Evolutionary conservation across 2,329 filamentous ascomycete species (phyloP).

Genomic region (Shiraia sp.): DNA sequence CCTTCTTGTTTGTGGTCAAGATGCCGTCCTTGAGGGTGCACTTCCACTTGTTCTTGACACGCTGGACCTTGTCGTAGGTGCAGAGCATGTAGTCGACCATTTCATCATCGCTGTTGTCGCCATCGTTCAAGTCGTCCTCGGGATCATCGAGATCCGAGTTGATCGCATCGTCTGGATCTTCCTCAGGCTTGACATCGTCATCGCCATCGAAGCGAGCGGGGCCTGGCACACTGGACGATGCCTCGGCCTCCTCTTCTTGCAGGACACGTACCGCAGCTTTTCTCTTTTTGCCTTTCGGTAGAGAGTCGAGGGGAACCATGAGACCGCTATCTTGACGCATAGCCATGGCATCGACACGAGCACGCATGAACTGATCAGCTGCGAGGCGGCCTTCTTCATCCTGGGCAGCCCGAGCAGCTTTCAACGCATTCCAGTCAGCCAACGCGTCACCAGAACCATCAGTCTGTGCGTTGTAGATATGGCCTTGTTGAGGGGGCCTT

Average conservation of each 20-base stretch:
- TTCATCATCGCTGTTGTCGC: conserved; percentile 84
- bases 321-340: conserved; percentile 74
- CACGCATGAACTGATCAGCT: conserved; percentile 71
- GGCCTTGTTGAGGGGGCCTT: conserved; percentile 27
- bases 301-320: conserved; percentile 71
- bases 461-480: conserved; percentile 62
- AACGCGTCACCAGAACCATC: conserved; percentile 73
- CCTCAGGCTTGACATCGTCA: conserved; percentile 59
- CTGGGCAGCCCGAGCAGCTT: conserved; percentile 60
- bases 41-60: conserved; percentile 98
- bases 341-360: conserved; percentile 67
- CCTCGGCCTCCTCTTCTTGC: conserved; percentile 60
- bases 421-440: conserved; percentile 60
- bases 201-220: conserved; percentile 59
- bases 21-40: conserved; percentile 97
- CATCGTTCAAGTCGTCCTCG: conserved; percentile 79
- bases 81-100: conserved; percentile 93
- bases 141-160: conserved; percentile 97
- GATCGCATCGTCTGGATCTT: conserved; percentile 86
- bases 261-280: conserved; percentile 42
- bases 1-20: conserved; percentile 87
- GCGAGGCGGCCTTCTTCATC: conserved; percentile 56
- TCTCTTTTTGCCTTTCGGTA: conserved; percentile 49
- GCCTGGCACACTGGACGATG: conserved; percentile 23
- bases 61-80: conserved; percentile 98